Conservation (phyloP, 192 early-diverging fungal genomes). For the Cetraspora pellucida region DNA sequence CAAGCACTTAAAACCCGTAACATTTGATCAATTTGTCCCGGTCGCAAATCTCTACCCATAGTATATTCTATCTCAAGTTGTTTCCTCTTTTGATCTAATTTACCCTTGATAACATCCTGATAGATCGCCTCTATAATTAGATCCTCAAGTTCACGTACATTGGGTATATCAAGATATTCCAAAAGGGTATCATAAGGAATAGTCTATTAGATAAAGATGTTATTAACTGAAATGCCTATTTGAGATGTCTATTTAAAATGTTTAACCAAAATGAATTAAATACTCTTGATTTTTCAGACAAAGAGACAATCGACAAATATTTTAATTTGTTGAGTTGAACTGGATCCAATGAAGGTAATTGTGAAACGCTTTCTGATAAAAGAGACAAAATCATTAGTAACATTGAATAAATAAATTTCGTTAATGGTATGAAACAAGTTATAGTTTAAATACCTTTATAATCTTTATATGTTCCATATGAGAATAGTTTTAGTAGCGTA, state of each 20-base stretch:
- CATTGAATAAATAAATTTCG: background rate
- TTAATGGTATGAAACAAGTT: background rate
- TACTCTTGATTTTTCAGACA: constrained; percentile 66
- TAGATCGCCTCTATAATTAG: constrained; percentile 88
- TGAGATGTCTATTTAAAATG: background rate
- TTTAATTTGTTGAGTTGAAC: constrained; percentile 60
- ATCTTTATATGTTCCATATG: constrained; percentile 81
- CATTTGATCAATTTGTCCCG: constrained; percentile 62
- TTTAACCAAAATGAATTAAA: constrained; percentile 8
- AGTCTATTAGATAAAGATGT: constrained; percentile 49
- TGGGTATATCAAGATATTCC: constrained; percentile 69
- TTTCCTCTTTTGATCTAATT: constrained; percentile 79
- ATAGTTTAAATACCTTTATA: constrained; percentile 61
- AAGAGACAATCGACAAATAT: constrained; percentile 78
- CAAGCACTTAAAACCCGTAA: constrained; percentile 59
- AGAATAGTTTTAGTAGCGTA: constrained; percentile 71
- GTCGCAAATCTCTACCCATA: constrained; percentile 81
- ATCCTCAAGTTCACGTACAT: constrained; percentile 83
- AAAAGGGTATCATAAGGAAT: constrained; percentile 69
- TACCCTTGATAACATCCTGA: constrained; percentile 74
- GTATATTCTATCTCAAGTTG: constrained; percentile 75
- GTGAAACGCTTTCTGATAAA: constrained; percentile 48
- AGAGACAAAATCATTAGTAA: constrained; percentile 2
- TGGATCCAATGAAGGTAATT: constrained; percentile 51
- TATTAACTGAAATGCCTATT: background rate